Evolutionary conservation across 2,329 filamentous ascomycete genomes (phyloP), one percentile per base, ranked within the genome.

Genomic region (Penicillium concentricum): DNA sequence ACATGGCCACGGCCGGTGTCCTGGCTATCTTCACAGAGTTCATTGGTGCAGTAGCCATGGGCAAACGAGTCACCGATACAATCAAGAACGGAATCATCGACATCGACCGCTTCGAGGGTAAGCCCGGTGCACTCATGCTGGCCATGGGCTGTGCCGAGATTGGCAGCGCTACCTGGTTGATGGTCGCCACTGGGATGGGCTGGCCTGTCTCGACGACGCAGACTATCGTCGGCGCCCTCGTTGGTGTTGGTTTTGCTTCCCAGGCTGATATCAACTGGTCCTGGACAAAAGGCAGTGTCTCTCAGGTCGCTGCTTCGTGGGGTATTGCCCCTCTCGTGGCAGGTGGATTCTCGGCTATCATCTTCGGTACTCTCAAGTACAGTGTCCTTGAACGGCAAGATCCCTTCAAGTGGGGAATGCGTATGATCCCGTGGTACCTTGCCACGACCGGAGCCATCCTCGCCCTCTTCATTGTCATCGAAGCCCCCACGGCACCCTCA

Each of bases 391-490:
- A 81, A 61, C 78, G 80, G 54, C 64, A 69, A 20, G 78, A 82
- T 53, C 73, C 80, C 0, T 76, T 82, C 57, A 78, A 79, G 51
- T 79, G 78, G 74, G 79, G 75, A 3, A 74, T 83, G 68, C 75
- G 73, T 46, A 69, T 79, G 35, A 78, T 80, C 34, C 79, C 81
- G 4, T 69, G 78, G 66, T 83, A 81, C 66, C 76, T 82, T 50
- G 75, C 79, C 46, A 61, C 77, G 47, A 81, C 81, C 0, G 78
- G 73, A 42, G 79, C 74, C n/a, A 59, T 82, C 49, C 76, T 81
- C 42, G 78, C 80, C 5, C 74, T 89, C 68, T 82, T 88, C 58
- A 83, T 89, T 55, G 79, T 88, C 45, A 72, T 81, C 57, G 66
- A 69, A 56, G 66, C 65, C 5, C 67, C 67, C 1, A 65, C 59